Conservation (phyloP, 257 asterid species). For the Solanum boliviense region DNA sequence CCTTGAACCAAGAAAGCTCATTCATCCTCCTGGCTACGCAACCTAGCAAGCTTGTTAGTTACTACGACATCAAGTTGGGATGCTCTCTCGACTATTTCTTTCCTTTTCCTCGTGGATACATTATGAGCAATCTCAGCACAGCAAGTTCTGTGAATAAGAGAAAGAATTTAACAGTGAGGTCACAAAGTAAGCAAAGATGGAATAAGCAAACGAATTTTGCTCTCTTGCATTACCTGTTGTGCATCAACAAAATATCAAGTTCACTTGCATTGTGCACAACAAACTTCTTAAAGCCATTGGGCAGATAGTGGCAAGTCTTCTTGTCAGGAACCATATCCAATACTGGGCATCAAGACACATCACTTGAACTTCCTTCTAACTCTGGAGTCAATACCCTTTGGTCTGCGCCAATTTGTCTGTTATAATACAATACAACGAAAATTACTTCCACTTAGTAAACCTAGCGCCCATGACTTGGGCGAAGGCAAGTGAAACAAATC, state of each 20-base stretch:
- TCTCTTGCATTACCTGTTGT: conserved; percentile 30
- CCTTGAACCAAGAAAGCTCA: conserved; percentile 5
- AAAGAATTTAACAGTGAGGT: not conserved
- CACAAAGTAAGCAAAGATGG: not conserved
- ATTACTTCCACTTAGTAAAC: not conserved
- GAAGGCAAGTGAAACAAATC: not conserved
- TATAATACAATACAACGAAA: not conserved
- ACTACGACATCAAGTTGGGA: conserved; percentile 59
- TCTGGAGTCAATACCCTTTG: conserved; percentile 70
- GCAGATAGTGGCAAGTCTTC: conserved; percentile 57
- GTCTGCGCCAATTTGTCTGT: conserved; percentile 60
- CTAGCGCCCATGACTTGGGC: not conserved
- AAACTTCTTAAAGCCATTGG: conserved; percentile 58
- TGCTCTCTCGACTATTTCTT: conserved; percentile 52
- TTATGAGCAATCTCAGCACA: conserved; percentile 72
- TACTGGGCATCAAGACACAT: conserved; percentile 55
- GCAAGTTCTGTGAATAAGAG: conserved; percentile 19
- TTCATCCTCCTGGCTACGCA: conserved; percentile 69
- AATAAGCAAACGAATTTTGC: not conserved
- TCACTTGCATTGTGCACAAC: conserved; percentile 51
- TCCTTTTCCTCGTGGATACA: conserved; percentile 50
- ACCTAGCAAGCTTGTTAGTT: conserved; percentile 63
- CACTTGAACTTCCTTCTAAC: conserved; percentile 76
- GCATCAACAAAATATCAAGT: conserved; percentile 67
- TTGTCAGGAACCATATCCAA: conserved; percentile 68